These are phyloP conservation scores for Hansenula lynferdii DNA, from an alignment of 1,139 yeast genomes.

Conservation along the genomic window DNA sequence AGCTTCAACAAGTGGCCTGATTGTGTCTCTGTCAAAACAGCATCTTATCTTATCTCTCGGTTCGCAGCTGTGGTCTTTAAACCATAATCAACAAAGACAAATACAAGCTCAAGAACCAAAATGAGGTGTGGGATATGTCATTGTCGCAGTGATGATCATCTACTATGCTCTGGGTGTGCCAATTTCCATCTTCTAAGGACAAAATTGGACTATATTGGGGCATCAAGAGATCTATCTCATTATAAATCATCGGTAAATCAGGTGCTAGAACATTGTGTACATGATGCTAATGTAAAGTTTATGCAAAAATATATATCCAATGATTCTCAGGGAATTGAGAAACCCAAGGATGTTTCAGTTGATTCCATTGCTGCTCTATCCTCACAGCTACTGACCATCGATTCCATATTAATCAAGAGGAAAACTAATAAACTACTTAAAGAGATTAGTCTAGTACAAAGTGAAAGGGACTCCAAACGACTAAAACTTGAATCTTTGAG, in stretches of 20 bases:
- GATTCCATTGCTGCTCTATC: constrained; percentile 14
- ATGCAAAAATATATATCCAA: constrained; percentile 5
- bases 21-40: constrained; percentile 7
- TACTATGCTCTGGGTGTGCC: constrained; percentile 13
- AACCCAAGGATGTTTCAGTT: not conserved
- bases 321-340: not conserved
- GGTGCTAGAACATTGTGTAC: constrained; percentile 14
- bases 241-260: constrained; percentile 10
- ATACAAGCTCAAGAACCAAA: not conserved
- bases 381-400: constrained; percentile 16
- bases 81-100: not conserved
- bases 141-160: not conserved
- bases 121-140: constrained; percentile 16
- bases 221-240: constrained; percentile 5
- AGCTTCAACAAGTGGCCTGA: constrained; percentile 16
- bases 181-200: constrained; percentile 10
- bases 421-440: constrained; percentile 7
- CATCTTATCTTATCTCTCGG: too few relatives aligned
- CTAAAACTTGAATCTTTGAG: not conserved
- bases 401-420: constrained; percentile 11
- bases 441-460: constrained; percentile 3
- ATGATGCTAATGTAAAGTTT: constrained; percentile 11
- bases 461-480: constrained; percentile 2
- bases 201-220: constrained; percentile 13
- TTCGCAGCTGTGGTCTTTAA: constrained; percentile 7